phyloP scores from a whole-genome alignment of 176 grass and related monocot species.

The Ensete ventricosum region DNA sequence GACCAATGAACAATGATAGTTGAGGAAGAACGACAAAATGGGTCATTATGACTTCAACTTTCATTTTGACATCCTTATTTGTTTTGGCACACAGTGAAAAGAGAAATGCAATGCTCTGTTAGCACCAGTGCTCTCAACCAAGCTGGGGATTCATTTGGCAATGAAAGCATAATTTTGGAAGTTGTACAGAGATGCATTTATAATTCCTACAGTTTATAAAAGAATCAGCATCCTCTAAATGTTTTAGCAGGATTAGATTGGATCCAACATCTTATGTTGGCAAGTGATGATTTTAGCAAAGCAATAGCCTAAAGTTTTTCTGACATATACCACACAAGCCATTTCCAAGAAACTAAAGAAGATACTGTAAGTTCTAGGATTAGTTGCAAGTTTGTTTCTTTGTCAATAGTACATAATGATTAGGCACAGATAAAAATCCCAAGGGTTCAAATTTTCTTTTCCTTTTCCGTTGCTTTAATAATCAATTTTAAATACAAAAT shows the following conservation, averaged over 20 bases:
- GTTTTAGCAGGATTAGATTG: no score
- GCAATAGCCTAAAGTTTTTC: no score
- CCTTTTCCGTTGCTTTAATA: not conserved
- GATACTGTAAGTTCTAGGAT: not conserved
- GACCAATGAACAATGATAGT: no score
- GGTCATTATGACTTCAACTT: no score
- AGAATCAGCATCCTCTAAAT: not conserved
- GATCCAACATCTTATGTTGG: no score
- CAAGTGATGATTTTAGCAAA: not conserved
- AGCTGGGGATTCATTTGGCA: not conserved
- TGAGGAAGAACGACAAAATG: no score
- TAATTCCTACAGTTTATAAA: not conserved
- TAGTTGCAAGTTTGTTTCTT: not conserved
- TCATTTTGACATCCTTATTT: no score
- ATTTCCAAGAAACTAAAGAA: not conserved
- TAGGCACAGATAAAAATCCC: not conserved
- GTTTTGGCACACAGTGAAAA: no score
- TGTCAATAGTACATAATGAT: not conserved
- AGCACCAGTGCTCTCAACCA: no score
- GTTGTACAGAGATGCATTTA: not conserved
- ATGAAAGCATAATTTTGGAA: not conserved
- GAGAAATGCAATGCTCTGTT: no score
- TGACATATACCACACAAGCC: not conserved
- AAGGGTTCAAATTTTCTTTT: not conserved
- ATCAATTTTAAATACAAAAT: not conserved